phyloP scores from a whole-genome alignment of 2,329 filamentous ascomycete species.

The Fusarium duplospermum region DNA sequence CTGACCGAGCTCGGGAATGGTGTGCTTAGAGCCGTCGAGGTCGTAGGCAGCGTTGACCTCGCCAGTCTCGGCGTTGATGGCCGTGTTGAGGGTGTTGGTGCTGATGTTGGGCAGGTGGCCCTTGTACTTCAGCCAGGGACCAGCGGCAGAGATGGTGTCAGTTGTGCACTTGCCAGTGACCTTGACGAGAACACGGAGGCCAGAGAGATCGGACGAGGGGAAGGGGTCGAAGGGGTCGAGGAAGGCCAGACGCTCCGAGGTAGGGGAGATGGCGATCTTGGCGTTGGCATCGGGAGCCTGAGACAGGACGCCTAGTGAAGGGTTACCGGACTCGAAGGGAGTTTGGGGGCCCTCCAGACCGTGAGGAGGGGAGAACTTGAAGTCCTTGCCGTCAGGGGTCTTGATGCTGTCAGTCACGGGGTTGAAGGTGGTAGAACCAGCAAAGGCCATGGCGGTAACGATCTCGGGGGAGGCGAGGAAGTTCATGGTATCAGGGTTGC shows the following conservation, averaged over 20 bases:
- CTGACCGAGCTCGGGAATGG: slow-evolving; percentile 88
- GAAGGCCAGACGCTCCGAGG: slow-evolving; percentile 89
- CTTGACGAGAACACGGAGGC: slow-evolving; percentile 91
- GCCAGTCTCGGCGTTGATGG: slow-evolving; percentile 89
- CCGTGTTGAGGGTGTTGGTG: slow-evolving; percentile 96
- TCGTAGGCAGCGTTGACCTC: slow-evolving; percentile 96
- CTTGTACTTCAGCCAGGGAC: slow-evolving; percentile 99
- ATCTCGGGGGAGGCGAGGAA: slow-evolving; percentile 97
- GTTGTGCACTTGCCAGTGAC: slow-evolving; percentile 97
- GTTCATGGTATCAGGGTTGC: slow-evolving; percentile 97
- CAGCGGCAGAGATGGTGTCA: slow-evolving; percentile 95
- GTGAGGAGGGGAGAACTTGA: slow-evolving; percentile 85
- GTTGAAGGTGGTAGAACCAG: slow-evolving; percentile 94
- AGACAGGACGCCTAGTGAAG: slow-evolving; percentile 77
- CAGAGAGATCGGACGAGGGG: slow-evolving; percentile 78
- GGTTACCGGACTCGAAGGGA: slow-evolving; percentile 82
- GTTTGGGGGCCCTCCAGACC: slow-evolving; percentile 72
- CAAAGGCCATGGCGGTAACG: slow-evolving; percentile 95
- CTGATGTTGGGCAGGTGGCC: slow-evolving; percentile 98
- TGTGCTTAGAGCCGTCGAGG: slow-evolving; percentile 76
- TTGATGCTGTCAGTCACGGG: slow-evolving; percentile 87
- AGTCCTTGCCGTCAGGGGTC: slow-evolving; percentile 82
- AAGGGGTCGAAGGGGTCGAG: slow-evolving; percentile 92
- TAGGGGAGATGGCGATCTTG: slow-evolving; percentile 82
- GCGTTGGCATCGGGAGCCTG: slow-evolving; percentile 77